Percentiles rank a stretch among this genome's conserved stretches.
Evolutionary conservation across 257 asterid genomes (phyloP).

Genomic region (Thymus mandschuricus): DNA sequence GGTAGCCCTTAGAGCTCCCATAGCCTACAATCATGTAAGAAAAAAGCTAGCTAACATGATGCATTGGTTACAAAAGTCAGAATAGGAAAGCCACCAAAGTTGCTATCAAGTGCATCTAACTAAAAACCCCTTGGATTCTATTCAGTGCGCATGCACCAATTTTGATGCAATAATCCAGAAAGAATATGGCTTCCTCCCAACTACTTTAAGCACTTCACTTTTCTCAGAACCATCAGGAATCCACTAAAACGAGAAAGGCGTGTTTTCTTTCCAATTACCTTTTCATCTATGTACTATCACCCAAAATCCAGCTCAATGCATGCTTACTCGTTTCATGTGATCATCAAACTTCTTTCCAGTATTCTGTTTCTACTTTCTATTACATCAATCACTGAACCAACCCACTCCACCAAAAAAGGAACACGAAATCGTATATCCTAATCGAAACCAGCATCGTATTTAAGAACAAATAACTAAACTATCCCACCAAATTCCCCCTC

Average conservation of each 20-base stretch:
- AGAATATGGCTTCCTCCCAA: conserved; percentile 14
- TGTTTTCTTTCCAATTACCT: conserved; percentile 10
- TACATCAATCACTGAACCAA: conserved; percentile 4
- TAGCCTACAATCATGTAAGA: conserved; percentile 47
- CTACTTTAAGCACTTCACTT: conserved; percentile 16
- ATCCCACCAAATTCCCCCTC: conserved; percentile 18
- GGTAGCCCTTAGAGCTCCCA: conserved; percentile 65
- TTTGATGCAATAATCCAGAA: conserved; percentile 28
- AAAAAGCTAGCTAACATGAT: conserved; percentile 30
- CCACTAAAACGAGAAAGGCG: conserved; percentile 23
- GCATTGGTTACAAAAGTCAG: conserved; percentile 31
- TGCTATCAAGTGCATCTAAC: conserved; percentile 15
- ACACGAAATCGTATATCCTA: conserved; percentile 2
- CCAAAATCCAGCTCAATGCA: conserved; percentile 30
- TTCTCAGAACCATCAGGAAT: conserved; percentile 16
- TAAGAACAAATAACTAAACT: conserved; percentile 1
- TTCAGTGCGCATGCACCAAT: conserved; percentile 12
- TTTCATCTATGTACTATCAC: conserved; percentile 25
- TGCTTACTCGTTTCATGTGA: conserved; percentile 24
- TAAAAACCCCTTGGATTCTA: conserved; percentile 10
- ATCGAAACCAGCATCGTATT: conserved; percentile 28
- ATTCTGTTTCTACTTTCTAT: conserved; percentile 22
- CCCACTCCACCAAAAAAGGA: conserved; percentile 5
- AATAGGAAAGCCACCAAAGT: conserved; percentile 22
- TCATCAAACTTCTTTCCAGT: conserved; percentile 27